These are phyloP conservation scores for Candida sithepensis DNA, from an alignment of 805 yeast genomes.

Conservation along the genomic window DNA sequence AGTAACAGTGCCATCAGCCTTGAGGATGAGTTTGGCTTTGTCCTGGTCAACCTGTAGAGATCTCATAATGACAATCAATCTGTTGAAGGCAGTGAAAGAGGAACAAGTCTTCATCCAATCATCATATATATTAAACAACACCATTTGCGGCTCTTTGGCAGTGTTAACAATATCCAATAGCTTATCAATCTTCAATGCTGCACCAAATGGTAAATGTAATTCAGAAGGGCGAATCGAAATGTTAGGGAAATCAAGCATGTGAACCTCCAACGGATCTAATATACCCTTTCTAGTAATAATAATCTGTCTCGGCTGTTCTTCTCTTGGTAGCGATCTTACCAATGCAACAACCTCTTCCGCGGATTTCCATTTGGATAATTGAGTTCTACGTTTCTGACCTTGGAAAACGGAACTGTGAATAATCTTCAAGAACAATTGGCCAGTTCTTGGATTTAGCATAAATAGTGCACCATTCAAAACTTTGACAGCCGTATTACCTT, in stretches of 20 bases:
- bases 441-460: constrained; percentile 84
- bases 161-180: constrained; percentile 72
- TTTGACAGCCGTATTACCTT: constrained; percentile 88
- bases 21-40: constrained; percentile 65
- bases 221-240: constrained; percentile 87
- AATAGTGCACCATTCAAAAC: constrained; percentile 93
- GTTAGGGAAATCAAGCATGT: constrained; percentile 94
- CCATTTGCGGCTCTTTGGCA: constrained; percentile 93
- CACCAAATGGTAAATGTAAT: constrained; percentile 81
- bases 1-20: constrained; percentile 67
- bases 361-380: constrained; percentile 95
- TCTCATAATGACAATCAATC: constrained; percentile 77
- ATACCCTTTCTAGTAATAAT: constrained; percentile 89
- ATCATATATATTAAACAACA: constrained; percentile 84
- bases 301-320: constrained; percentile 91
- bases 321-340: constrained; percentile 81
- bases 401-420: constrained; percentile 96
- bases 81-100: constrained; percentile 89
- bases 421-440: constrained; percentile 83
- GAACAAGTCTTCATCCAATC: constrained; percentile 87
- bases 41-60: constrained; percentile 78
- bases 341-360: constrained; percentile 96
- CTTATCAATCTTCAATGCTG: constrained; percentile 79
- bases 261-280: constrained; percentile 92
- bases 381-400: constrained; percentile 92